Evolutionary conservation across 2,329 filamentous ascomycete species (phyloP), one percentile per base, ranked within the genome.

Genomic region (Chaetothyriales sp.): DNA sequence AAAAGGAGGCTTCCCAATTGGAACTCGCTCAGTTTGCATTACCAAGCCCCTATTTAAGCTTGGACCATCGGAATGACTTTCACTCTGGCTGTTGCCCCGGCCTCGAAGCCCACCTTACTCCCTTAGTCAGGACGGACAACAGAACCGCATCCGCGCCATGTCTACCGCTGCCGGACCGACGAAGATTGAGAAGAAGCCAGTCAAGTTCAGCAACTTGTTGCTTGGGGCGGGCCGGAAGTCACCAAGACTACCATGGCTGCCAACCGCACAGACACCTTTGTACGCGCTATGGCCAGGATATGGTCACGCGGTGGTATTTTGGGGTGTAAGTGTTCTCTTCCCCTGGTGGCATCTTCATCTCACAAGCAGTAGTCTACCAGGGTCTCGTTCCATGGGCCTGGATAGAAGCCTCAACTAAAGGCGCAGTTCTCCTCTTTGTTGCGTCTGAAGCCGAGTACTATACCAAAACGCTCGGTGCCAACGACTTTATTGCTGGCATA

Each of bases 331-430:
- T 78, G 53, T 46, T 53, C 10, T 28, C 47, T 44, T 18, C n/a
- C 43, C 6, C 20, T 49, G 18, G 15, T 36, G 5, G 18, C 50
- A 18, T 26, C 5, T 8, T 28, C 19, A 3, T 20, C 18, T 22
- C 7, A 47, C 45, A 2, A 4, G 53, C 36, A 53, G 58, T 66
- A 96, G 90, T 95, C 77, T 98, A 95, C 78, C 92, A 98, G 77
- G 92, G 92, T 71, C 85, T 98, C 63, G 96, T 98, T 69, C 92
- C 92, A 58, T 95, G 90, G 90, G 92, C 92, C 71, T 98, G 92
- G 92, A 96, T 98, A 73, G 92, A 98, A 79, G 92, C 92, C 67
- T 96, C 90, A 65, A 96, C 92, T 73, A 98, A 98, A 76, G 92
- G 92, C 68, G 92, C 92, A 63, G 92, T 98, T 62, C 85, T 98